Base-by-base conservation (phyloP, 768 basidiomycete genomes). In the Xerocomellus amylosporus region DNA sequence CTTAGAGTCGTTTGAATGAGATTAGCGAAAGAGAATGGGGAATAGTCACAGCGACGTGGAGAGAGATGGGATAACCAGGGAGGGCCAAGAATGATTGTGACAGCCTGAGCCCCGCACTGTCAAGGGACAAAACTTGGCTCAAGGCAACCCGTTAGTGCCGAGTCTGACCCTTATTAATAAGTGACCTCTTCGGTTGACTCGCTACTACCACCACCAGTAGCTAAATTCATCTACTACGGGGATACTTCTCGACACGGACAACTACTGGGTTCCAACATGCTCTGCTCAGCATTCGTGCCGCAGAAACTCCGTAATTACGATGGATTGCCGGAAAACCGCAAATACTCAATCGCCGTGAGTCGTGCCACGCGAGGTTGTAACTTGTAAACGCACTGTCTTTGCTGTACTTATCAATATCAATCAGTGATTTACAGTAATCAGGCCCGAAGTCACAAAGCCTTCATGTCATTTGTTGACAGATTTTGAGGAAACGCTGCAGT, bases 31-130 rank as follows among this genome's bases (percentile, higher is more conserved):
- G 17, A 46, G 17, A 31, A 17, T 14, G 6, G 20, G n/a, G n/a
- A 31, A 36, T 65, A 68, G 52, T 46, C 55, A 62, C 50, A 38
- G 45, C 30, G 10, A 40, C 12, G 14, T 40, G n/a, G 47, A 43
- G 49, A 36, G 20, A 22, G 24, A n/a, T 2, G 13, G 12, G n/a
- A 22, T 14, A 7, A 8, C 45, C 17, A 17, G 37, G 5, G 14
- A 37, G 17, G 20, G 37, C 22, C 36, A 38, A 45, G 50, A 37
- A 39, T 22, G 47, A 34, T 26, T 8, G 47, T 49, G 38, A 50
- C 13, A 39, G 22, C 22, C 38, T 9, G 5, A 15, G 14, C 33
- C 33, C 14, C 33, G 24, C 24, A 15, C 33, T 15, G 33, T 14
- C 30, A 30, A 34, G 33, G 6, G 13, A 34, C 33, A 34, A 24